Evolutionary conservation across 495 filamentous ascomycete species (phyloP), one percentile per base, ranked within the genome.

Genomic region (Aspergillus hancockii): DNA sequence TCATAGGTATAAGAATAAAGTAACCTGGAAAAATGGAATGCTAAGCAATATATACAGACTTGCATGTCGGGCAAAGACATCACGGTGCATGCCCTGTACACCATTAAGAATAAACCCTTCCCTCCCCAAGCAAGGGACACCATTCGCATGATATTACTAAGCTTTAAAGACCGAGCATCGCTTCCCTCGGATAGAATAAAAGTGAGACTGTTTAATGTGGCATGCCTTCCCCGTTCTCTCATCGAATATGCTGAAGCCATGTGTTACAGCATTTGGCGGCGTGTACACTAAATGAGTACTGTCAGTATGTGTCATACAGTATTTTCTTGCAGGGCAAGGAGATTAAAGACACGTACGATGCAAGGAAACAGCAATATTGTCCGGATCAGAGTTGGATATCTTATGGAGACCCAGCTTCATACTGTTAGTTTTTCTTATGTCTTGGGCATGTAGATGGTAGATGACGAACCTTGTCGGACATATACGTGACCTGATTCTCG

Each of bases 341-440:
- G 32, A 13, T 1, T 34, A 56, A 8, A 40, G 23, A 30, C 32
- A 82, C 88, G 68, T 81, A 90, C 88, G 71, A 75, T 97, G 93
- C 46, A 97, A 75, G 34, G 91, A 94, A 54, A 97, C 86, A 59
- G 93, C 93, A 63, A 86, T 83, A 59, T 92, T 83, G 52, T 82
- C 76, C 4, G 77, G 74, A 69, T 87, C 83, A 7, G 83, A 83
- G 62, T 97, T 97, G 59, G 84, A 84, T 36, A 97, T 88, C 12
- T 84, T 81, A 69, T 97, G 93, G 13, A 97, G 77, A 4, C 93
- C 93, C 43, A 96, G 83, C 81, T 88, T 64, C 6, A n/a, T 1
- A 10, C 21, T 28, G 10, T 36, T 14, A 36, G 32, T 8, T 2
- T 8, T 2, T 7, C 25, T 21, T 18, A 38, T 36, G 21, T 30